A percentile compares a stretch with the other conserved stretches of the same genome.
Evolutionary conservation across 345 rosid species (phyloP).

Genomic region (Salix dunnii): DNA sequence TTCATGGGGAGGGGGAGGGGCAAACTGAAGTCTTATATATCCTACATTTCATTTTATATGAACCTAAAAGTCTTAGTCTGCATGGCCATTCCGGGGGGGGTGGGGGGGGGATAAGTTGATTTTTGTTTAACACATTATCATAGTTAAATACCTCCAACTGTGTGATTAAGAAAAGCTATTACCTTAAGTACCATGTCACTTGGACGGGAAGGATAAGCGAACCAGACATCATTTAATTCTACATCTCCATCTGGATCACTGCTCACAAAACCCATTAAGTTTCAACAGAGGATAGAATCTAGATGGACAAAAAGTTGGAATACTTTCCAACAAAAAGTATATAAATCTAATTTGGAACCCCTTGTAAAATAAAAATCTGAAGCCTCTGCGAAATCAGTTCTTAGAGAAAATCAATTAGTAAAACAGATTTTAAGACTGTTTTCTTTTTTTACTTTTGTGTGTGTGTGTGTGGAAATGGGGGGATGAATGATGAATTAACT

Average conservation of each 20-base stretch:
- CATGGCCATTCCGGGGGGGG: background rate
- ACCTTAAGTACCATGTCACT: slow-evolving; percentile 93
- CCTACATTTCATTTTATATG: background rate
- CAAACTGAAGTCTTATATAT: background rate
- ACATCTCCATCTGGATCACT: slow-evolving; percentile 86
- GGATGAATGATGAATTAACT: slow-evolving; percentile 7
- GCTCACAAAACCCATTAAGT: slow-evolving; percentile 18
- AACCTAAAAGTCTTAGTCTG: background rate
- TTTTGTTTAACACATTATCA: background rate
- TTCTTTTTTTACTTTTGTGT: background rate
- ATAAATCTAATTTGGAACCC: background rate
- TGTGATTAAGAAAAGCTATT: slow-evolving; percentile 6
- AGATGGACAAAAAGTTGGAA: background rate
- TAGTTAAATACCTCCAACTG: background rate
- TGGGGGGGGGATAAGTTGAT: background rate
- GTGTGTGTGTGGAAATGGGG: background rate
- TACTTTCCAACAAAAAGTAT: background rate
- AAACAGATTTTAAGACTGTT: background rate
- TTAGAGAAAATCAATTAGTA: background rate
- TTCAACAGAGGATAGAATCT: background rate
- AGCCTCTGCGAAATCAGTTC: background rate
- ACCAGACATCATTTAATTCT: slow-evolving; percentile 91
- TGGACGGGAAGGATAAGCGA: slow-evolving; percentile 96
- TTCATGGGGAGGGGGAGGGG: background rate
- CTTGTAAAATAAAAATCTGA: background rate